Evolutionary conservation across 2,329 filamentous ascomycete genomes (phyloP).

Genomic region (Blastomyces percursus): DNA sequence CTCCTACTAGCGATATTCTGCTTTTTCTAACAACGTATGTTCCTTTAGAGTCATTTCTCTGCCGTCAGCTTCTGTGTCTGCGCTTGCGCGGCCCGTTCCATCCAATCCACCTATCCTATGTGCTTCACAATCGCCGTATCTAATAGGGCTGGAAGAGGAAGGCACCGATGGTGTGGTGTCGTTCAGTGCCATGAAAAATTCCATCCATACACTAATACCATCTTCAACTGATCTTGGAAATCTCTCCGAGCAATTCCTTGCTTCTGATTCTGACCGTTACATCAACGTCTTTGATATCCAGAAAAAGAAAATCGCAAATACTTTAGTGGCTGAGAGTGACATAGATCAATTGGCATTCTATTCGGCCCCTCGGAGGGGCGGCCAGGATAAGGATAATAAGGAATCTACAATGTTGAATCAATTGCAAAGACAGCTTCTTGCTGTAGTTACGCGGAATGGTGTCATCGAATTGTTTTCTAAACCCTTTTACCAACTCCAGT

Average conservation of each 20-base stretch:
- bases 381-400: constrained; percentile 8
- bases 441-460: constrained; percentile 39
- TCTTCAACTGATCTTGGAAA: constrained; percentile 27
- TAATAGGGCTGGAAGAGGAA: constrained; percentile 33
- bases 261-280: constrained; percentile 40
- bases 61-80: constrained; percentile 31
- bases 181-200: constrained; percentile 41
- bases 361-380: constrained; percentile 16
- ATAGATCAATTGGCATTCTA: constrained; percentile 32
- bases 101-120: constrained; percentile 37
- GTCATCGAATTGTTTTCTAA: constrained; percentile 41
- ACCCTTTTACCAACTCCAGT: constrained; percentile 33
- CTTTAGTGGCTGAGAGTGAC: constrained; percentile 40
- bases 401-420: constrained; percentile 10
- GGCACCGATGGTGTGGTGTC: constrained; percentile 28
- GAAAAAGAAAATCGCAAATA: constrained; percentile 35
- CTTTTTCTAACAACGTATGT: constrained; percentile 3
- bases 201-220: constrained; percentile 38
- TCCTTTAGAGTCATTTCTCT: constrained; percentile 33
- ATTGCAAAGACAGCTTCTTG: constrained; percentile 33
- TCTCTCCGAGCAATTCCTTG: constrained; percentile 34
- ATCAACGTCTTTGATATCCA: constrained; percentile 40
- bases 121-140: constrained; percentile 40
- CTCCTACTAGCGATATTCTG: background rate
- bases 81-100: constrained; percentile 33